These are phyloP conservation scores for Danielia oregonensis DNA, from an alignment of 805 yeast species.

Conservation along the genomic window DNA sequence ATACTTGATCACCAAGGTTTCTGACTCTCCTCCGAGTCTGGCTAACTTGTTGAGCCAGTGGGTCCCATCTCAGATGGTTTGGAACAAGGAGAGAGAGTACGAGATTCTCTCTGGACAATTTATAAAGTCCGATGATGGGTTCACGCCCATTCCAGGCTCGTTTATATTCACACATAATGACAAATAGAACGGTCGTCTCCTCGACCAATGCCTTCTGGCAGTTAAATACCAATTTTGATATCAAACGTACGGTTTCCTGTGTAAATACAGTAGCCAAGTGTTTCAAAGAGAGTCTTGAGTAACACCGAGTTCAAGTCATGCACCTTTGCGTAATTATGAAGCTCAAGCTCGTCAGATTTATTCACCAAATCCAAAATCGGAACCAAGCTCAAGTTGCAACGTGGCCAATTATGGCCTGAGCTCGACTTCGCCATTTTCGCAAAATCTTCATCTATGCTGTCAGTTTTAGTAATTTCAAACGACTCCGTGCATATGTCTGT, in stretches of 20 bases:
- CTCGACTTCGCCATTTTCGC: constrained; percentile 20
- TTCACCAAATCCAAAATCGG: constrained; percentile 34
- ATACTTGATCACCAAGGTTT: constrained; percentile 48
- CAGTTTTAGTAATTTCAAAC: constrained; percentile 19
- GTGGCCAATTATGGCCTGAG: constrained; percentile 34
- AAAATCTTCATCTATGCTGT: constrained; percentile 11
- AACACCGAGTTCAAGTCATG: constrained; percentile 6
- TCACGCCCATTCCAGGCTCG: constrained; percentile 23
- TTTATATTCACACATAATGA: constrained; percentile 5
- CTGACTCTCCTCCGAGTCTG: constrained; percentile 40
- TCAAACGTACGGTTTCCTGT: constrained; percentile 35
- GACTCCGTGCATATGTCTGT: constrained; percentile 32
- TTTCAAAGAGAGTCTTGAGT: constrained; percentile 13
- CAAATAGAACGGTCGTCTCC: not conserved
- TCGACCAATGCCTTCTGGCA: constrained; percentile 1
- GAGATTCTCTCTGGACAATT: constrained; percentile 20
- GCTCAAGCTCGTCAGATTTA: constrained; percentile 29
- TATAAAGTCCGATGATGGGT: constrained; percentile 19
- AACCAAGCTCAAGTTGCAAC: constrained; percentile 32
- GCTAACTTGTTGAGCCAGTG: constrained; percentile 25
- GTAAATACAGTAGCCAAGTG: constrained; percentile 30
- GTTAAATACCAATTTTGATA: constrained; percentile 10
- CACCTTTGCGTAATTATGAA: constrained; percentile 24
- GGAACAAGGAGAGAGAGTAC: constrained; percentile 22
- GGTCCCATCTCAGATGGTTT: constrained; percentile 28